Base-by-base conservation (phyloP, 2,329 filamentous ascomycete species). In the Bipolaris sorokiniana region DNA sequence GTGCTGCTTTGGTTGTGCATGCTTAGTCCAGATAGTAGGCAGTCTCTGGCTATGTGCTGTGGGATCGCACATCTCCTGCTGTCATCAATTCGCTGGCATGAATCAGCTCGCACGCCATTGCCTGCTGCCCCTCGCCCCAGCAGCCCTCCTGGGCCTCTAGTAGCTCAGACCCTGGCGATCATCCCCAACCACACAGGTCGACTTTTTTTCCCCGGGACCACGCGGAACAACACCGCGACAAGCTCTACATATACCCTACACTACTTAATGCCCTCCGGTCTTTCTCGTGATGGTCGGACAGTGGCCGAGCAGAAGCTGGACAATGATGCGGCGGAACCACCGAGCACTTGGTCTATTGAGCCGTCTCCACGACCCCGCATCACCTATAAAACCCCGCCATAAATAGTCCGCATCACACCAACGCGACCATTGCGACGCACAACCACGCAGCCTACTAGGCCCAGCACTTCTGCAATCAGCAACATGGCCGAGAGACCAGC, bases 401-500 rank as follows among this genome's bases (percentile, higher is more conserved):
- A 47, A 49, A 49, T 48, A 51, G 49, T 40, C 34, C 41, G 18
- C 18, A 10, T 33, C n/a, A 26, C 26, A 48, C 28, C 20, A 34
- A 48, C 42, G 34, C 45, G n/a, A 37, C 16, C 2, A 23, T 23
- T 10, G 18, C 7, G 37, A 13, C n/a, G 38, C 37, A 15, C 33
- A 49, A 38, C 11, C 31, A 37, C 26, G n/a, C 22, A 48, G 49
- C 13, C 28, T 11, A 42, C 38, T 40, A 41, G 46, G 42, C 42
- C 50, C 28, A 59, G 51, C 15, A 51, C 16, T 31, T 23, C 18
- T 3, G 20, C 34, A 40, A 26, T 20, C 7, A n/a, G 6, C 63
- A 73, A 33, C 36, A 79, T 79, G 77, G 78, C 77, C 13, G 26
- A 58, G 28, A 71, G 76, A 55, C 78, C 77, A 41, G 49, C 63